Evolutionary conservation across 371 early-diverging fungal genomes (phyloP), one percentile per base, ranked within the genome.

Genomic region (Mortierella sp.): DNA sequence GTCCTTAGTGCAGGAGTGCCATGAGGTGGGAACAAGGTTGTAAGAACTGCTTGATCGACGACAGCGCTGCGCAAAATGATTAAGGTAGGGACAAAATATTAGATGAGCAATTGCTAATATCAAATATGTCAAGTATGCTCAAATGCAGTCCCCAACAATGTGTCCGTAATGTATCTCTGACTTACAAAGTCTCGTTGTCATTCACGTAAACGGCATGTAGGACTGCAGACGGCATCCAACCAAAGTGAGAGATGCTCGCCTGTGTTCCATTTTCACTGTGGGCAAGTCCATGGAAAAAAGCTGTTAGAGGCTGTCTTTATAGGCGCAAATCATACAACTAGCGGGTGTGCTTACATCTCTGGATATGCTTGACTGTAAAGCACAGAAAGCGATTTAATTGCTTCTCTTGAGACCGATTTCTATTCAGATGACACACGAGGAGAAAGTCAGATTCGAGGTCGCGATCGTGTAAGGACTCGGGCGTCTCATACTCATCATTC

Each of bases 161-260:
- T n/a, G n/a, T n/a, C n/a, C n/a, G 26, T 19, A 1, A 11, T 3
- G 27, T 37, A 26, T 11, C 26, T 24, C 19, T 8, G 15, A 61
- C 88, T 78, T 82, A 90, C 91, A 80, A 87, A 8, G 90, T 84
- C 21, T 95, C 91, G 2, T 83, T 60, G 52, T 95, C 95, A 64
- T 94, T 93, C 28, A 93, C 79, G 70, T 95, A 98, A 23, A 94
- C 75, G 32, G 90, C 81, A 50, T 90, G 90, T 24, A 97, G 65
- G 11, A 98, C 58, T 30, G 79, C 82, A 12, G 89, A 85, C 3
- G 97, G 95, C 60, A 97, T 95, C 92, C 95, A 92, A 8, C 86
- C 87, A 80, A 94, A 87, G 55, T 93, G 78, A 17, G 66, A 62
- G 9, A 70, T 46, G 41, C 60, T 56, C 3, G 66, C 48, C 27